Conservation (phyloP, 164 flowering plant genomes). For the Brasenia schreberi region DNA sequence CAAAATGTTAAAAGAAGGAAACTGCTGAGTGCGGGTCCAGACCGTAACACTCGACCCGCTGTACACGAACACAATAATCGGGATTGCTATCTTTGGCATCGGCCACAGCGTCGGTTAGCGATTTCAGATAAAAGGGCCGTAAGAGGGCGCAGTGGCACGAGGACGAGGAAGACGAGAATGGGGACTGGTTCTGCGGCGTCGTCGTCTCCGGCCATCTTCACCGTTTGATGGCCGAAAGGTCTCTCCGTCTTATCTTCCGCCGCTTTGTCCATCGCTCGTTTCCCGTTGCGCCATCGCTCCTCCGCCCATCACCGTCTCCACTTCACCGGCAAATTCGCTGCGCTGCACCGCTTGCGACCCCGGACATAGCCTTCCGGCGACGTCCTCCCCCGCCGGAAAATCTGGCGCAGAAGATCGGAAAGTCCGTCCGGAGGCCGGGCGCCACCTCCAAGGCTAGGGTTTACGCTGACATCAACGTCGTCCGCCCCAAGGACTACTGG, state of each 20-base stretch:
- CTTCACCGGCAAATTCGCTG: slow-evolving; percentile 18
- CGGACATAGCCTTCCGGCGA: slow-evolving; percentile 6
- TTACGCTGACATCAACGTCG: slow-evolving; percentile 68
- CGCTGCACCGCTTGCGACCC: slow-evolving; percentile 9
- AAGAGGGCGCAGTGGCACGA: no score
- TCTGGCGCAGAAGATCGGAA: slow-evolving; percentile 91
- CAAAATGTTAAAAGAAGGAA: no score
- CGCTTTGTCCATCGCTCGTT: slow-evolving; percentile 3
- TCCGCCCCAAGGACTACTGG: slow-evolving; percentile 92
- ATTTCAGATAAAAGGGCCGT: no score
- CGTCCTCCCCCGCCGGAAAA: slow-evolving; percentile 22
- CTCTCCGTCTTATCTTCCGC: slow-evolving; percentile 18
- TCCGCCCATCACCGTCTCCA: not conserved
- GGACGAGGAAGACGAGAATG: not conserved
- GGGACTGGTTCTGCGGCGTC: not conserved
- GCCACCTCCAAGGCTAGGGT: slow-evolving; percentile 92
- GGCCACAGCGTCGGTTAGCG: no score
- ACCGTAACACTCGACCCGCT: no score
- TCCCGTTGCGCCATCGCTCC: not conserved
- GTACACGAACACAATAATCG: no score
- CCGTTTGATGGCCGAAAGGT: slow-evolving; percentile 66
- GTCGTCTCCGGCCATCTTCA: not conserved
- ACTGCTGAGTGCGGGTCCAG: no score
- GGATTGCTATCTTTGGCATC: no score
- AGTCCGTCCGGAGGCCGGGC: slow-evolving; percentile 75